Percentiles rank a stretch among this genome's conserved stretches.
These are phyloP conservation scores for Geotrichum histeridarum DNA, from an alignment of 1,139 yeast species.

Conservation along the genomic window DNA sequence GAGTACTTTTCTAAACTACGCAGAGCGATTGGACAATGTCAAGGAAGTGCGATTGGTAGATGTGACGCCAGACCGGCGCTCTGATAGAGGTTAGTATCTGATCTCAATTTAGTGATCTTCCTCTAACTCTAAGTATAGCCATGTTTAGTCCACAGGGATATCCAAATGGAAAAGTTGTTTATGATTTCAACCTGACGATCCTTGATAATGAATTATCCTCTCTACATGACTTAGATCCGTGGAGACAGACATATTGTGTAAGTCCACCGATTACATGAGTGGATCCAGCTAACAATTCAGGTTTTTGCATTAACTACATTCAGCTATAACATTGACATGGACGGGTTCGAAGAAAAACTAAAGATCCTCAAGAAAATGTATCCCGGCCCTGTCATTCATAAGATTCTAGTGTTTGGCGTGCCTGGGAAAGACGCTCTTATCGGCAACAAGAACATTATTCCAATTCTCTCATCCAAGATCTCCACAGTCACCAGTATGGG, in stretches of 20 bases:
- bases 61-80: slow-evolving; percentile 57
- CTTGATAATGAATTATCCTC: slow-evolving; percentile 58
- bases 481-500: slow-evolving; percentile 47
- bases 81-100: slow-evolving; percentile 35
- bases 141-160: slow-evolving; percentile 78
- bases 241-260: slow-evolving; percentile 48
- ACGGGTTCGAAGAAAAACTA: slow-evolving; percentile 34
- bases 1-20: slow-evolving; percentile 46
- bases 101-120: neutral
- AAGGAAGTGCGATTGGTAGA: slow-evolving; percentile 70
- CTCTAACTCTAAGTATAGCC: slow-evolving; percentile 21
- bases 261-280: neutral
- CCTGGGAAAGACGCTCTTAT: slow-evolving; percentile 36
- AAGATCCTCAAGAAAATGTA: slow-evolving; percentile 42
- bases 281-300: slow-evolving; percentile 22
- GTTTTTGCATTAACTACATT: slow-evolving; percentile 59
- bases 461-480: slow-evolving; percentile 32
- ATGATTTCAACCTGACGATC: slow-evolving; percentile 48
- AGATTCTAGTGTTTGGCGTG: slow-evolving; percentile 54
- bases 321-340: slow-evolving; percentile 34
- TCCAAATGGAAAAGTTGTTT: slow-evolving; percentile 68
- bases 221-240: slow-evolving; percentile 85
- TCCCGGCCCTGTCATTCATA: slow-evolving; percentile 61
- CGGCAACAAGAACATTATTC: slow-evolving; percentile 32
- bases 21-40: slow-evolving; percentile 46